phyloP scores from a whole-genome alignment of 495 filamentous ascomycete species.

The Xylaria longipes region DNA sequence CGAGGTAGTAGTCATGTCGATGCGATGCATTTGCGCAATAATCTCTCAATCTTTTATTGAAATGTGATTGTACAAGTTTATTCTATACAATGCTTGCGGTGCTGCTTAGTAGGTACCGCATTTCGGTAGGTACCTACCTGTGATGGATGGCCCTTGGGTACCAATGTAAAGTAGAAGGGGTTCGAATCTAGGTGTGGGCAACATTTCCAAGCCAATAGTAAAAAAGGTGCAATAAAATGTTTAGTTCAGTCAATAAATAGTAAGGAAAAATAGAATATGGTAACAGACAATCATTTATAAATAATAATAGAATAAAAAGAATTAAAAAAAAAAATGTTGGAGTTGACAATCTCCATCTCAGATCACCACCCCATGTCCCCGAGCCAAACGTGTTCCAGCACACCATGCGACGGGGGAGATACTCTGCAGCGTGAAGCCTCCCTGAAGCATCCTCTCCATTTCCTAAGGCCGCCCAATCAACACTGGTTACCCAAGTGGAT shows the following conservation, averaged over 20 bases:
- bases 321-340: conserved; percentile 46
- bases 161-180: conserved; percentile 10
- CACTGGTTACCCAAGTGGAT: conserved; percentile 60
- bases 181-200: conserved; percentile 9
- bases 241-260: too few species aligned
- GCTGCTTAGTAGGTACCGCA: neutral
- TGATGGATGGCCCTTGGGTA: too few species aligned
- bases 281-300: too few species aligned
- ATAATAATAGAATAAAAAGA: conserved; percentile 39
- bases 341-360: conserved; percentile 57
- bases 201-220: neutral
- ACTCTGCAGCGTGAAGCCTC: conserved; percentile 61
- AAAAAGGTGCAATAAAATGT: too few species aligned
- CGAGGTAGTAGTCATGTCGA: conserved; percentile 2
- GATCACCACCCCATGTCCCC: conserved; percentile 53
- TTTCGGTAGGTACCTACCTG: too few species aligned
- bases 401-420: conserved; percentile 61
- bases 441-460: conserved; percentile 57
- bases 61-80: neutral
- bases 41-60: neutral
- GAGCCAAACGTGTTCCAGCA: conserved; percentile 58
- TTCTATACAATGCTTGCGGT: too few species aligned
- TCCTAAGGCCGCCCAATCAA: conserved; percentile 54
- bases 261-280: too few species aligned
- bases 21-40: neutral